These are phyloP conservation scores for Tubosaeta sp. DNA, from an alignment of 768 basidiomycete species.

Conservation along the genomic window DNA sequence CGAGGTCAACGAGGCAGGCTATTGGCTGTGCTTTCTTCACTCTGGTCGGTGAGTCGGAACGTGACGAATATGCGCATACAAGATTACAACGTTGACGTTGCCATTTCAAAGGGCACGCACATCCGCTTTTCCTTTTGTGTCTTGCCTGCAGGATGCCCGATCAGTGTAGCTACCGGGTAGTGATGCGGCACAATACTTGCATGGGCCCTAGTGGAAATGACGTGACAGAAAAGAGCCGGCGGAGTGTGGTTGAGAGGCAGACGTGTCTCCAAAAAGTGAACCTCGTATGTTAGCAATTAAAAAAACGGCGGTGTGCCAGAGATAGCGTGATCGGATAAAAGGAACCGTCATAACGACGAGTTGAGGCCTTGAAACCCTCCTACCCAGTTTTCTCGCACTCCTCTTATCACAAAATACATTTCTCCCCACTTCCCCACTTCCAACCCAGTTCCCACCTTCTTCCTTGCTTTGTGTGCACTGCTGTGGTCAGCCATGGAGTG, in stretches of 20 bases:
- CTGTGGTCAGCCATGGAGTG: conserved; percentile 14
- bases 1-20: conserved; percentile 20
- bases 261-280: conserved; percentile 10
- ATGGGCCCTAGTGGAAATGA: conserved; percentile 12
- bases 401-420: not conserved
- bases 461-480: conserved; percentile 2
- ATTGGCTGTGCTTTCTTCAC: conserved; percentile 23
- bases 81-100: conserved; percentile 19
- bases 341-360: conserved; percentile 3
- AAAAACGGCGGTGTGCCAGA: not conserved
- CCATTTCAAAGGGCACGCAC: conserved; percentile 9
- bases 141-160: conserved; percentile 21
- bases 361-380: not conserved
- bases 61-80: conserved; percentile 4
- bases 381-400: conserved; percentile 18
- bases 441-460: not conserved
- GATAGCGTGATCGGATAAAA: conserved; percentile 14
- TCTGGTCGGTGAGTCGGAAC: conserved; percentile 14
- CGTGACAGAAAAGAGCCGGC: conserved; percentile 18
- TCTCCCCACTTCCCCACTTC: not conserved
- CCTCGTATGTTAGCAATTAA: not conserved
- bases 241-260: conserved; percentile 2
- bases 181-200: conserved; percentile 7
- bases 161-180: conserved; percentile 19
- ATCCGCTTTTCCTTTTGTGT: conserved; percentile 22